Evolutionary conservation across 2,329 filamentous ascomycete species (phyloP).

Genomic region (Trichoderma sp.): DNA sequence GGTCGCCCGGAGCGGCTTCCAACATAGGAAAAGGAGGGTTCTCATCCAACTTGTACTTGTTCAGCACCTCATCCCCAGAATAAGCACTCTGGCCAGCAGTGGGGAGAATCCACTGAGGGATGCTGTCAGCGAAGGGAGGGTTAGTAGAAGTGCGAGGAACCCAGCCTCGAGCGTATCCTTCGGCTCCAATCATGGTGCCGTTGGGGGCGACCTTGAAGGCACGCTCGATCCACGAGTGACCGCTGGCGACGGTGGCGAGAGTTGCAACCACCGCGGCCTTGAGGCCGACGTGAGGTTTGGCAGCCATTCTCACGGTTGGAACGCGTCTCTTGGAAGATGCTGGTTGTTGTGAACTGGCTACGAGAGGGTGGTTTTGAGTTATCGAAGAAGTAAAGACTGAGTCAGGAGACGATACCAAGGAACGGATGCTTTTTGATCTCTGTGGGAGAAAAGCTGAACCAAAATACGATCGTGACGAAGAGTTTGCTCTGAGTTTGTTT

Average conservation of each 20-base stretch:
- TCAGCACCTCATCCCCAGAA: slow-evolving; percentile 53
- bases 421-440: slow-evolving; percentile 19
- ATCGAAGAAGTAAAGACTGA: slow-evolving; percentile 11
- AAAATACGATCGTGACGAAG: slow-evolving; percentile 14
- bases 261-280: slow-evolving; percentile 31
- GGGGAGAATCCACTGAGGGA: slow-evolving; percentile 64
- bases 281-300: slow-evolving; percentile 22
- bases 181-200: slow-evolving; percentile 66
- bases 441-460: slow-evolving; percentile 17
- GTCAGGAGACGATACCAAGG: slow-evolving; percentile 2
- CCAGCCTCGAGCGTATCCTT: slow-evolving; percentile 75
- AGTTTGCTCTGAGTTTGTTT: background rate
- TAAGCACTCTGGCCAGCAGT: slow-evolving; percentile 61
- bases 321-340: slow-evolving; percentile 18
- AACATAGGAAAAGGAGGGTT: slow-evolving; percentile 61
- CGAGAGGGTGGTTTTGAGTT: background rate
- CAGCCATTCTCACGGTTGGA: background rate
- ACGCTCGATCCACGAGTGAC: slow-evolving; percentile 83
- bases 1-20: slow-evolving; percentile 56
- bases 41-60: slow-evolving; percentile 34
- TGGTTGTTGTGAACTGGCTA: background rate
- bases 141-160: slow-evolving; percentile 50
- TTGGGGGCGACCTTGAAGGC: slow-evolving; percentile 68
- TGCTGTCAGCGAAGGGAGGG: slow-evolving; percentile 54
- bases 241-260: slow-evolving; percentile 35